Percentiles rank a stretch among this genome's conserved stretches.
These are phyloP conservation scores for Pelagophyceae sp. DNA, from an alignment of 352 stramenopile genomes.

Conservation along the genomic window DNA sequence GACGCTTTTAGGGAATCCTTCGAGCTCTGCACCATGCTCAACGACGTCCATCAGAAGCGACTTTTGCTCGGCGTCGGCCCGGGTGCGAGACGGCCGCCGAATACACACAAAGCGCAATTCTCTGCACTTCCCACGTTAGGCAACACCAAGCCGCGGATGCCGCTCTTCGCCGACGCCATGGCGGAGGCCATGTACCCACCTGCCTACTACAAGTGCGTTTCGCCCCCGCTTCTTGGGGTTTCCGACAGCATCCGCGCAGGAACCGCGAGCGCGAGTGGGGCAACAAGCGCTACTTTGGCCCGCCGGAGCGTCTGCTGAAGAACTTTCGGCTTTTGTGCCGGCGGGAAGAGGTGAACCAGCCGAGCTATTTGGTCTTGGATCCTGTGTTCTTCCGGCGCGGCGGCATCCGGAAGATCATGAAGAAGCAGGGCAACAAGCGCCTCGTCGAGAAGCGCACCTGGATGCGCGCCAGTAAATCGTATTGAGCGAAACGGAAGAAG, in stretches of 20 bases:
- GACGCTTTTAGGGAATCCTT: too few relatives aligned
- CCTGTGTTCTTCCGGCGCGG: background rate
- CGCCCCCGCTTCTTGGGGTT: background rate
- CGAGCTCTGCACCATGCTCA: background rate
- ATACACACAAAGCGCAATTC: too few relatives aligned
- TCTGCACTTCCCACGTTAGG: too few relatives aligned
- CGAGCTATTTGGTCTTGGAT: background rate
- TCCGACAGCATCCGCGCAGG: background rate
- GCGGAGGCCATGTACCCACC: too few relatives aligned
- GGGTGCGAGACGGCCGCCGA: too few relatives aligned
- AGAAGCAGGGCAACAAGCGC: background rate
- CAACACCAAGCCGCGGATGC: background rate
- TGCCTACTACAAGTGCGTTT: too few relatives aligned
- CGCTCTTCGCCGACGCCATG: too few relatives aligned
- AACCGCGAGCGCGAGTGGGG: background rate
- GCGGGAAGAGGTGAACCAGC: background rate
- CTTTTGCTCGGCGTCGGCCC: background rate
- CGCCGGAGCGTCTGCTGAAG: background rate
- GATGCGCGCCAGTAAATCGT: background rate
- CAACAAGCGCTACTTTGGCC: background rate
- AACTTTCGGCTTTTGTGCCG: constrained; percentile 7
- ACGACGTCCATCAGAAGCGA: background rate
- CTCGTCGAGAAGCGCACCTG: background rate
- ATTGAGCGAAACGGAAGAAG: too few relatives aligned
- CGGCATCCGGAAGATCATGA: too few relatives aligned